phyloP scores from a whole-genome alignment of 2,329 filamentous ascomycete genomes.

The Neofusicoccum cordaticola region DNA sequence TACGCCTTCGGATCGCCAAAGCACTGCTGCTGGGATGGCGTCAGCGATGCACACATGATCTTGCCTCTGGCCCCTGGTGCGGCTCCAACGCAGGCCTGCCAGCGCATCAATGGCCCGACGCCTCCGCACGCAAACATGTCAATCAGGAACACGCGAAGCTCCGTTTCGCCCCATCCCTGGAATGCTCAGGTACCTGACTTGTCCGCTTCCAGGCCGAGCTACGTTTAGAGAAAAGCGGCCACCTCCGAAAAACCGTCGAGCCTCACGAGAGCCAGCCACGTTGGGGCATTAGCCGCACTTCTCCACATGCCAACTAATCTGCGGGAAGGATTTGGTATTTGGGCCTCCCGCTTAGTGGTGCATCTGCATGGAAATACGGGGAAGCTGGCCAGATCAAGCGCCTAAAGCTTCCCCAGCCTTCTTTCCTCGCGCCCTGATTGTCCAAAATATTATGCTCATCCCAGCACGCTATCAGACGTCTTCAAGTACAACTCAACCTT shows the following conservation, averaged over 20 bases:
- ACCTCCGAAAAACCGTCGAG: not conserved
- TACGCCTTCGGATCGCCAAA: not conserved
- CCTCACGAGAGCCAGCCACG: slow-evolving; percentile 4
- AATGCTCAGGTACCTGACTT: slow-evolving; percentile 11
- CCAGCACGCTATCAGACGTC: not conserved
- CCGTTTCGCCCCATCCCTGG: not conserved
- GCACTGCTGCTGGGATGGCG: not conserved
- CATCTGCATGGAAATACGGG: not conserved
- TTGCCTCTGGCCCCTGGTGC: slow-evolving; percentile 12
- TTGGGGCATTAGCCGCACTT: not conserved
- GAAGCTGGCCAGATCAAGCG: slow-evolving; percentile 2
- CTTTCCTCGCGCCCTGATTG: not conserved
- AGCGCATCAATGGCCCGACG: slow-evolving; percentile 5
- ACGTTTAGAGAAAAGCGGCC: not conserved
- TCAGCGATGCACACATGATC: slow-evolving; percentile 7
- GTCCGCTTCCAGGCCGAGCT: not conserved
- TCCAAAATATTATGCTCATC: not conserved
- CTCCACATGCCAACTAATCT: slow-evolving; percentile 9
- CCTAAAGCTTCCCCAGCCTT: not conserved
- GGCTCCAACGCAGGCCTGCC: slow-evolving; percentile 12
- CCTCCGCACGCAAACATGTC: slow-evolving; percentile 9
- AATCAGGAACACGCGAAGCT: not conserved
- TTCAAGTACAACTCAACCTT: not conserved
- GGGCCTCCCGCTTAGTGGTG: not conserved
- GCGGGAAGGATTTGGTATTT: not conserved